These are phyloP conservation scores for Metroxylon sagu DNA, from an alignment of 176 grass and related monocot species.

Conservation along the genomic window DNA sequence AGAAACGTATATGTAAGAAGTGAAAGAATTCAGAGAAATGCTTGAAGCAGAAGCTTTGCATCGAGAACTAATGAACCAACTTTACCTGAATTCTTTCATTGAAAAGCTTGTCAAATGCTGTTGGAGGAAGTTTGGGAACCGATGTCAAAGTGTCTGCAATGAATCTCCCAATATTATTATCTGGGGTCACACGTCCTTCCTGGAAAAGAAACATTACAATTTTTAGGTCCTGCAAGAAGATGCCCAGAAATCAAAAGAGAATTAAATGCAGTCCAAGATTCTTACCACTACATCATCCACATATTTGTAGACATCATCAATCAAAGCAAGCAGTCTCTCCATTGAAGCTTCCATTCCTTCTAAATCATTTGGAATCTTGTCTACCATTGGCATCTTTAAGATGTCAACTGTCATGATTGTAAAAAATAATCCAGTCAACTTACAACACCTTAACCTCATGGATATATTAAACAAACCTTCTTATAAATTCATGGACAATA, in stretches of 20 bases:
- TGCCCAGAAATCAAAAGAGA: neutral
- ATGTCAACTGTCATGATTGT: conserved; percentile 45
- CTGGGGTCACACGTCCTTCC: conserved; percentile 53
- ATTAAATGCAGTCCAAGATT: neutral
- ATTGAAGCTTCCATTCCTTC: conserved; percentile 92
- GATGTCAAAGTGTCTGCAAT: conserved; percentile 61
- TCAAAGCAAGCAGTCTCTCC: conserved; percentile 63
- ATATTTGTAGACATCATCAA: conserved; percentile 92
- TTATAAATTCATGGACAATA: too few relatives aligned
- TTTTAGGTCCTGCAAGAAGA: neutral
- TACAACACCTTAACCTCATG: too few relatives aligned
- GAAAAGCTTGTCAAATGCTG: conserved; percentile 82
- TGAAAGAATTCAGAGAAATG: too few relatives aligned
- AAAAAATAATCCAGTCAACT: neutral
- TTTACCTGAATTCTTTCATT: conserved; percentile 87
- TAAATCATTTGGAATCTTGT: conserved; percentile 86
- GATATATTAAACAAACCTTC: too few relatives aligned
- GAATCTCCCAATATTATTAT: conserved; percentile 69
- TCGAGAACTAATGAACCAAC: neutral
- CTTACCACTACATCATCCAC: conserved; percentile 83
- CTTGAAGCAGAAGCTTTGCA: neutral
- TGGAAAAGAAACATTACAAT: conserved; percentile 10
- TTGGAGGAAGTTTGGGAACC: conserved; percentile 62
- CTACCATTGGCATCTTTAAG: conserved; percentile 64
- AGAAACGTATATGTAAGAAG: neutral